Evolutionary conservation across 1,139 yeast species (phyloP), one percentile per base, ranked within the genome.

Genomic region (Kodamaea plutei): DNA sequence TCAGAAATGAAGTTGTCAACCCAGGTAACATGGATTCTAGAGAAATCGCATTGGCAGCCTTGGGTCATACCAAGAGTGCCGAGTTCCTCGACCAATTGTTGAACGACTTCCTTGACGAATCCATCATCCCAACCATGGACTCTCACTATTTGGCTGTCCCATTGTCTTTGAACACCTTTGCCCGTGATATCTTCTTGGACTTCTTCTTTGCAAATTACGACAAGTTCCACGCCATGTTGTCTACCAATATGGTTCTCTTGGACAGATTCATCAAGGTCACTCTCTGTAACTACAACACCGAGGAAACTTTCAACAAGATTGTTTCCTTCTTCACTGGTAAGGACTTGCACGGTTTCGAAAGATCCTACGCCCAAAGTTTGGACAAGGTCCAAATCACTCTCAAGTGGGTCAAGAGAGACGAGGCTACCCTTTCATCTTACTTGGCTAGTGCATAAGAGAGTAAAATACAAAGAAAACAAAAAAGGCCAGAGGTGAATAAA

Each of bases 21-120:
- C 84, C 91, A 6, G 54, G 71, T 2, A 62, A 84, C 3, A 69
- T 81, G 36, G 89, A 81, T 52, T 73, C 84, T 5, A 64, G 80
- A 37, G 94, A 83, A 53, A 63, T 75, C 31, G 82, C 84, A 1
- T 60, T 83, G 21, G 52, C 54, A 12, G 76, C 89, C 0, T 56
- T 83, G 32, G 91, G 91, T 4, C 55, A 67, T 6, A 69, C 75
- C n/a, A 53, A 58, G n/a, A 59, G 64, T 29, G 45, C 54, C 5
- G 48, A 48, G 8, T 56, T 64, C 22, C 56, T 73, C 24, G 50
- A 56, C 8, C 50, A 51, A 34, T 56, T 76, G 30, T 47, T 77
- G 20, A 50, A 47, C 1, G 48, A 64, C 40, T 53, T 77, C 26
- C 48, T 67, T 24, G 62, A 65, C 33, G 64, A 67, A 12, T 45